Conservation (phyloP, 495 filamentous ascomycete species). For the Oidiodendron maius region DNA sequence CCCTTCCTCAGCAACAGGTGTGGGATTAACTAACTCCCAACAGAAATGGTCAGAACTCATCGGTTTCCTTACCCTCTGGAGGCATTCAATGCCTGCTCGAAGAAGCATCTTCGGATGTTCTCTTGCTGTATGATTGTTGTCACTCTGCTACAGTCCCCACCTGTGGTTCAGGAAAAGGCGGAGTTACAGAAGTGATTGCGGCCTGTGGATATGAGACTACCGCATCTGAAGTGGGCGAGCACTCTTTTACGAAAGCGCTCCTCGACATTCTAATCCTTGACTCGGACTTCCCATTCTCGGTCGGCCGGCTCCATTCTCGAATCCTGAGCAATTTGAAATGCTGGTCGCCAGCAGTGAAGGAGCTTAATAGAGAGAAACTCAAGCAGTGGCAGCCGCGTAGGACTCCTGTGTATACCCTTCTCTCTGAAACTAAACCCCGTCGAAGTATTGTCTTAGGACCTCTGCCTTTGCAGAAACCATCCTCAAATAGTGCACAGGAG, state of each 20-base stretch:
- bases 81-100: constrained; percentile 18
- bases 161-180: not conserved
- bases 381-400: constrained; percentile 1
- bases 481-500: not conserved
- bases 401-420: constrained; percentile 1
- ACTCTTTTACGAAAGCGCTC: constrained; percentile 26
- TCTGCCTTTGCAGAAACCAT: not conserved
- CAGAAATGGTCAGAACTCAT: constrained; percentile 11
- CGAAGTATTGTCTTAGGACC: constrained; percentile 5
- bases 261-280: constrained; percentile 21
- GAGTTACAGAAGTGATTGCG: constrained; percentile 23
- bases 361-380: not conserved
- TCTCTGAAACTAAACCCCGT: constrained; percentile 3
- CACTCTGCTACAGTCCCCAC: constrained; percentile 9
- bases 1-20: too few species aligned
- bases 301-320: constrained; percentile 20
- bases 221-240: constrained; percentile 11
- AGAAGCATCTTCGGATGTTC: constrained; percentile 19
- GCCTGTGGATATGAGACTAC: constrained; percentile 23
- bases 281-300: constrained; percentile 14
- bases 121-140: constrained; percentile 22
- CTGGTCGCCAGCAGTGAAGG: not conserved
- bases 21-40: too few species aligned
- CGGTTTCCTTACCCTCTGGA: constrained; percentile 16
- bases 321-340: constrained; percentile 20